Evolutionary conservation across 2,329 filamentous ascomycete genomes (phyloP).

Genomic region (Pseudocercospora macadamiae): DNA sequence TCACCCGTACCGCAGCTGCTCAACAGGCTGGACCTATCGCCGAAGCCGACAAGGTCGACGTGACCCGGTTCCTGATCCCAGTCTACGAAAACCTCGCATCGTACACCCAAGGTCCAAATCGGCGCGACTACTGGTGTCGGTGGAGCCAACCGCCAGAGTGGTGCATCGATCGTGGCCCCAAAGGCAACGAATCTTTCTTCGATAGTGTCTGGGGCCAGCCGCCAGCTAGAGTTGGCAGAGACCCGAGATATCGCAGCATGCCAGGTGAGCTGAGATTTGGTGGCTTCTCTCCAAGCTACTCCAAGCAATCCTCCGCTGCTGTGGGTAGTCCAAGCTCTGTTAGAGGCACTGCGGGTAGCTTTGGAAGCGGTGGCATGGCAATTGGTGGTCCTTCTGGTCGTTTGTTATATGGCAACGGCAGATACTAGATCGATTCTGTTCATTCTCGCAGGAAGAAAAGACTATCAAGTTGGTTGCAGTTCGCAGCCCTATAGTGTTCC

Average conservation of each 20-base stretch:
- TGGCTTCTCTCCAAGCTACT: constrained; percentile 19
- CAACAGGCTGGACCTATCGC: not conserved
- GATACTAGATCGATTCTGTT: not conserved
- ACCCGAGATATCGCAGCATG: constrained; percentile 38
- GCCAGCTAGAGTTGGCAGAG: constrained; percentile 41
- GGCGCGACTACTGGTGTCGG: constrained; percentile 45
- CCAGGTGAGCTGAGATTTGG: constrained; percentile 27
- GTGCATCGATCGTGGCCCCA: constrained; percentile 41
- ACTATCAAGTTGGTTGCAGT: no score
- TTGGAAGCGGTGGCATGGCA: not conserved
- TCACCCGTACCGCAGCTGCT: constrained; percentile 17
- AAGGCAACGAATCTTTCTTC: constrained; percentile 47
- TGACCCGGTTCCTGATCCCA: constrained; percentile 44
- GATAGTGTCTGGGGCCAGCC: constrained; percentile 42
- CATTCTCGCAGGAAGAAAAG: no score
- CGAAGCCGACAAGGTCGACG: constrained; percentile 13
- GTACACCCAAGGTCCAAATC: constrained; percentile 43
- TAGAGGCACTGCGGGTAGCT: not conserved
- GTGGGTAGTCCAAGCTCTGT: constrained; percentile 16
- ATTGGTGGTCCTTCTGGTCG: not conserved
- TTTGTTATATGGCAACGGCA: not conserved
- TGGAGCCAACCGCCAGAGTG: constrained; percentile 45
- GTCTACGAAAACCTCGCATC: constrained; percentile 47
- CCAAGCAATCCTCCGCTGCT: not conserved
- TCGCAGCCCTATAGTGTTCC: no score